Evolutionary conservation across 192 early-diverging fungal genomes (phyloP), one percentile per base, ranked within the genome.

Genomic region (Rhizophagus clarus): DNA sequence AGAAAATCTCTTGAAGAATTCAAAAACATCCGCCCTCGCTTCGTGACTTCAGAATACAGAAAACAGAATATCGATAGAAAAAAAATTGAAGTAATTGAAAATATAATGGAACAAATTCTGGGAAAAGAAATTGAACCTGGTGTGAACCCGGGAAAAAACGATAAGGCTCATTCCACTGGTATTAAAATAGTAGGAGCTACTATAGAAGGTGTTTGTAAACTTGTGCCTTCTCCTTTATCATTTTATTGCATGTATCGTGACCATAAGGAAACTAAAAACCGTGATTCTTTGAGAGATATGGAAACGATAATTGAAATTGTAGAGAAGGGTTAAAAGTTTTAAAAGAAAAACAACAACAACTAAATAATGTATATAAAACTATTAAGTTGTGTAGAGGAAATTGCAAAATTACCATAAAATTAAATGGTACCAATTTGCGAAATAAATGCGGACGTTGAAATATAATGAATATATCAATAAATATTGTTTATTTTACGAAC

Each of bases 181-280:
- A 2, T 14, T 7, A 11, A 47, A 34, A 17, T n/a, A 72, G 34
- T 3, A 45, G 24, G 34, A 72, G 71, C 71, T 26, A 5, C 10
- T 26, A 0, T 72, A 8, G 71, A 72, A 72, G n/a, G 40, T n/a
- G 5, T 49, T 47, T 24, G 71, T 42, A 47, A 47, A 47, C 12
- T 72, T 40, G 40, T 26, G 9, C 71, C 71, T 26, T 72, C 71
- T 72, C 71, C 40, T 47, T 47, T 72, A 34, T 72, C 71, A 11
- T 24, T 72, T 22, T 47, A 47, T 72, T 72, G 40, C 47, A 72
- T 72, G 45, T 40, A 49, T 72, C 45, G 34, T 3, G 71, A 47
- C 26, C n/a, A n/a, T 26, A 14, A 29, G 14, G 71, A 40, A 72
- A 22, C 24, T 72, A 7, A 49, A 42, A 24, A 6, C 22, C 71